Evolutionary conservation across 1,284 basidiomycete species (phyloP).

Genomic region (Irpex sp.): DNA sequence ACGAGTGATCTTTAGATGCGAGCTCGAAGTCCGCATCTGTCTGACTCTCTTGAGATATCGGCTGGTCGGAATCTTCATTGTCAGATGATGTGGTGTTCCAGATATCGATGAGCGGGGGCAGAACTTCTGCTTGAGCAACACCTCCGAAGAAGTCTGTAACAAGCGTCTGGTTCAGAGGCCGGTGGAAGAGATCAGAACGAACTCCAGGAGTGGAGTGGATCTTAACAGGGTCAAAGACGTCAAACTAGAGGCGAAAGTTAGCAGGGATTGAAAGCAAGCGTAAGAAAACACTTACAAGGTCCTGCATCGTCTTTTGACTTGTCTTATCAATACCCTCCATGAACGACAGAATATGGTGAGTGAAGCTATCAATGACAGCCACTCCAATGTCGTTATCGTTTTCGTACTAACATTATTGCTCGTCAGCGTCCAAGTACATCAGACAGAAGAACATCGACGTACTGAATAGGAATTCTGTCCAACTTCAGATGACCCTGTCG

Average conservation of each 20-base stretch:
- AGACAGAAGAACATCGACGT: constrained; percentile 24
- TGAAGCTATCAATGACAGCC: constrained; percentile 93
- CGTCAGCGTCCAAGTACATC: background rate
- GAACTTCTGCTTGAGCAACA: constrained; percentile 80
- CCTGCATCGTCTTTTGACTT: constrained; percentile 74
- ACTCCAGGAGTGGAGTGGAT: constrained; percentile 89
- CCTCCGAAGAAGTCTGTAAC: constrained; percentile 97
- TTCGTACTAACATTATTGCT: constrained; percentile 60
- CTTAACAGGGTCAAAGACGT: constrained; percentile 51
- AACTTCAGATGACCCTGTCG: constrained; percentile 87
- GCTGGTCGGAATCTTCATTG: background rate
- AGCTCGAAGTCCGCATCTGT: background rate
- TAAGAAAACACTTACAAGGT: constrained; percentile 60
- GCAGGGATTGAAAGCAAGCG: background rate
- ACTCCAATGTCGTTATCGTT: constrained; percentile 94
- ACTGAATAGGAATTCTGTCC: constrained; percentile 95
- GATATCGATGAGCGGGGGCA: constrained; percentile 14
- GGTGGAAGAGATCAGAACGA: constrained; percentile 77
- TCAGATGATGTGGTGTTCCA: background rate
- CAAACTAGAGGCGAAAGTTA: constrained; percentile 54
- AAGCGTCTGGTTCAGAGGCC: constrained; percentile 66
- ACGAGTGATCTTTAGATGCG: background rate
- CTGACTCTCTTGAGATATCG: constrained; percentile 5
- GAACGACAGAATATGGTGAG: constrained; percentile 88
- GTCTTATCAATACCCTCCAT: constrained; percentile 95